Evolutionary conservation across 176 grass and related monocot genomes (phyloP), one percentile per base, ranked within the genome.

Genomic region (Aegilops umbellulata): DNA sequence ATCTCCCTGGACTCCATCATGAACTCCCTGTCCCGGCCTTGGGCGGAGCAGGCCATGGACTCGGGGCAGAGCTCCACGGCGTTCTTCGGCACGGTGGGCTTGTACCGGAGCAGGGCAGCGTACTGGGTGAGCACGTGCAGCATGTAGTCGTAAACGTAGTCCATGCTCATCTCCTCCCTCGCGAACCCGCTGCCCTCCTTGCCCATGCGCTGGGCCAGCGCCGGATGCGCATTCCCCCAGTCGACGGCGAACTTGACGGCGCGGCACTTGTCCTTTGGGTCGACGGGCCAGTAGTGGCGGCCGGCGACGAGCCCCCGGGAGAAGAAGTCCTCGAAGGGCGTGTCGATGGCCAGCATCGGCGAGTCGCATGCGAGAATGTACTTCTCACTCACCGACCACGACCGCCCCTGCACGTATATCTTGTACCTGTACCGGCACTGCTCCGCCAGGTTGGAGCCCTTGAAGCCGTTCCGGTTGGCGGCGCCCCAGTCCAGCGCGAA

Each of bases 81-180:
- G 2, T 88, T 91, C 1, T 92, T 88, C 30, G 97, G 97, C 57
- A 94, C 76, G 29, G 82, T 85, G 63, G 97, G 97, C 78, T 85
- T 96, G 80, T 95, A 98, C 7, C 82, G 91, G 66, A 92, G 88
- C 47, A 98, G 86, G 7, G 44, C 60, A 7, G 97, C 92, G 72
- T 95, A 98, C 72, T 87, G 65, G 6, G 39, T 92, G 27, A 98
- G 55, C 85, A 91, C 81, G 79, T 98, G 97, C 58, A 98, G 30
- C 97, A 98, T 95, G 90, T 98, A 98, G 64, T 98, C 92, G 27
- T 98, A 98, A 1, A 98, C 94, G 71, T 90, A 92, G 27, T 94
- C 91, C 93, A 98, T 95, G 66, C 53, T 80, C 41, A 98, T 51
- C 16, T 94, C 79, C 17, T 91, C 86, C 39, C 84, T 61, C 0